phyloP scores from a whole-genome alignment of 2,329 filamentous ascomycete genomes.

The Pseudogymnoascus sp. region DNA sequence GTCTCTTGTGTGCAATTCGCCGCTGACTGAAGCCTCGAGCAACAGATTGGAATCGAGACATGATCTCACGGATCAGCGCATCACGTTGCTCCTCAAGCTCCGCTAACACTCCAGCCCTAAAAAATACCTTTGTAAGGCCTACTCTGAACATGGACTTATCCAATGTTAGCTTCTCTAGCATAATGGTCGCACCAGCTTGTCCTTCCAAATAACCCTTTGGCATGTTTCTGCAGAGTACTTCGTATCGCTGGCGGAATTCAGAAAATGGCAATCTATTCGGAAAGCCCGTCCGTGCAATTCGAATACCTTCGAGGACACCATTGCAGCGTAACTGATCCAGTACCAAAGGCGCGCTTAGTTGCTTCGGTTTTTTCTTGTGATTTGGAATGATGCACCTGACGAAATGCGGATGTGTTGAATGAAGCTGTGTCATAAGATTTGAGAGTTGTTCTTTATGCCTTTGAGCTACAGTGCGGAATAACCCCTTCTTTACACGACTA shows the following conservation, averaged over 20 bases:
- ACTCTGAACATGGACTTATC: conserved; percentile 85
- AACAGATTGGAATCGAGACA: conserved; percentile 85
- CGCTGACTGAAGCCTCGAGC: conserved; percentile 85
- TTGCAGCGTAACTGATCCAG: conserved; percentile 97
- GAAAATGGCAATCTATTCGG: conserved; percentile 86
- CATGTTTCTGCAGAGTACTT: conserved; percentile 82
- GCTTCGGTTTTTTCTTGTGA: conserved; percentile 93
- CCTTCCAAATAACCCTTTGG: conserved; percentile 87
- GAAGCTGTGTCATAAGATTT: conserved; percentile 86
- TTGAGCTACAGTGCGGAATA: conserved; percentile 94
- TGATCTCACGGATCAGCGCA: conserved; percentile 84
- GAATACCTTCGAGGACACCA: conserved; percentile 96
- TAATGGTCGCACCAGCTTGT: conserved; percentile 72
- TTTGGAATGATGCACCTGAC: conserved; percentile 97
- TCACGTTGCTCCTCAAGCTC: conserved; percentile 96
- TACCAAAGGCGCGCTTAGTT: conserved; percentile 84
- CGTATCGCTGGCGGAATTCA: conserved; percentile 92
- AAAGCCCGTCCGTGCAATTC: conserved; percentile 93
- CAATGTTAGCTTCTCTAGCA: conserved; percentile 80
- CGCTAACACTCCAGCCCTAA: conserved; percentile 88
- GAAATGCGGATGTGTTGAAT: conserved; percentile 96
- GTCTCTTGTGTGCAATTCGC: conserved; percentile 79
- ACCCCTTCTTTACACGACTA: conserved; percentile 88
- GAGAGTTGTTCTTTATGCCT: conserved; percentile 97
- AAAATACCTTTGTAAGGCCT: conserved; percentile 95